Base-by-base conservation (phyloP, 1,284 basidiomycete species). In the Mycosarcoma maydis region DNA sequence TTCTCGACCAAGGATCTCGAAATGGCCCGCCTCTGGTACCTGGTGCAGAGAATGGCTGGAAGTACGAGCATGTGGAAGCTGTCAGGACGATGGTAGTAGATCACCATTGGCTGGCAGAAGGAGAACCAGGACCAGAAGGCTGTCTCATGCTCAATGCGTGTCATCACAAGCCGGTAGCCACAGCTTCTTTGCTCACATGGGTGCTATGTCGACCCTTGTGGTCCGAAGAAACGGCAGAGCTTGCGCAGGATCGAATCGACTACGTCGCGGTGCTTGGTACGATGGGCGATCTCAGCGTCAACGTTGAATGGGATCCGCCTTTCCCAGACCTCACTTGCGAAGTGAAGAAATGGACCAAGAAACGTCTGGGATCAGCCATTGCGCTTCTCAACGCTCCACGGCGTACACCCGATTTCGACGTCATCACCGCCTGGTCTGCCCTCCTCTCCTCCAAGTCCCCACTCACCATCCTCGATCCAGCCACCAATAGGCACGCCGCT, bases 1-100 rank as follows among this genome's bases (percentile, higher is more conserved):
- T 76, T 0, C 72, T 76, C 26, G 72, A 76, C 30, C 72, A 76
- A 37, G 74, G 72, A n/a, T 74, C 69, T n/a, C 46, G 65, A n/a
- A 65, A 60, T 6, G 59, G 65, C 1, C 74, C 74, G 1, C 33
- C 65, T 13, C 38, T 76, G 6, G 59, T 70, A 1, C 44, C 44
- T 3, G 70, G 61, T n/a, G 71, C 61, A 0, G 73, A 75, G 46
- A 47, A 61, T 4, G 73, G 70, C 3, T 75, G 70, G 70, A 29
- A 37, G 6, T 62, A 57, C 9, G 29, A 41, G 3, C 30, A 40
- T 13, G 17, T 34, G 9, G 50, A 61, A 10, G 60, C 56, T 2
- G 42, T 72, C 1, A 40, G 52, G 5, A 67, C 53, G 2, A 67
- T 76, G 65, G 65, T 76, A 4, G 56, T 74, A 23, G 74, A 76